These are phyloP conservation scores for Leccinum subspadiceum DNA, from an alignment of 1,284 basidiomycete species.

Conservation along the genomic window DNA sequence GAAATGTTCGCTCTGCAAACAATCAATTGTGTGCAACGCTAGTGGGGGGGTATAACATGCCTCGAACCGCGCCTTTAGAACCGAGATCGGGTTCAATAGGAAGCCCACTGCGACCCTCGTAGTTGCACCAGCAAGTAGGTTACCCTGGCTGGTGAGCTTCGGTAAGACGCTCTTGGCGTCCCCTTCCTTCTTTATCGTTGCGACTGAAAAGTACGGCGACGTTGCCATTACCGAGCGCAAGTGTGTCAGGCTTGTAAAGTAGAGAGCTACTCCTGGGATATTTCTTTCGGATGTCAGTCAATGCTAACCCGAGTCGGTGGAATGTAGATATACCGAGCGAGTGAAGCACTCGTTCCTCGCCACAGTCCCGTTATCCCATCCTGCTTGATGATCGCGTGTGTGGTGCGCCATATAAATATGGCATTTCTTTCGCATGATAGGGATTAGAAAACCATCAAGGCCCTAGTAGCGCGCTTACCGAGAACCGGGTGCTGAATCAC, in stretches of 20 bases:
- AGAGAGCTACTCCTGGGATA: conserved; percentile 90
- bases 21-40: neutral
- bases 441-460: conserved; percentile 1
- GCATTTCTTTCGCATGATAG: conserved; percentile 33
- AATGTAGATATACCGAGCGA: conserved; percentile 56
- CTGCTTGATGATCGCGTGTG: conserved; percentile 56
- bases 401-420: conserved; percentile 45
- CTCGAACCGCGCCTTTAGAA: conserved; percentile 95
- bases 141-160: conserved; percentile 77
- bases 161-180: conserved; percentile 62
- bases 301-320: neutral
- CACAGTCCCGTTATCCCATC: conserved; percentile 74
- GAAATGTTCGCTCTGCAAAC: conserved; percentile 73
- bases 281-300: conserved; percentile 52
- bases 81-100: conserved; percentile 88
- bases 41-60: conserved; percentile 42
- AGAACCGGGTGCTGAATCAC: conserved; percentile 43
- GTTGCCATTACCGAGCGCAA: conserved; percentile 70
- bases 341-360: conserved; percentile 83
- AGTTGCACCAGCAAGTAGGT: conserved; percentile 86
- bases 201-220: conserved; percentile 59
- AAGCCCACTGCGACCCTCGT: conserved; percentile 87
- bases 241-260: conserved; percentile 85
- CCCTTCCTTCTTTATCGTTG: conserved; percentile 25
- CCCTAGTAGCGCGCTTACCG: conserved; percentile 32